Percentiles rank a stretch among this genome's conserved stretches.
phyloP scores from a whole-genome alignment of 306 rosid species.

The Acacia confusa region DNA sequence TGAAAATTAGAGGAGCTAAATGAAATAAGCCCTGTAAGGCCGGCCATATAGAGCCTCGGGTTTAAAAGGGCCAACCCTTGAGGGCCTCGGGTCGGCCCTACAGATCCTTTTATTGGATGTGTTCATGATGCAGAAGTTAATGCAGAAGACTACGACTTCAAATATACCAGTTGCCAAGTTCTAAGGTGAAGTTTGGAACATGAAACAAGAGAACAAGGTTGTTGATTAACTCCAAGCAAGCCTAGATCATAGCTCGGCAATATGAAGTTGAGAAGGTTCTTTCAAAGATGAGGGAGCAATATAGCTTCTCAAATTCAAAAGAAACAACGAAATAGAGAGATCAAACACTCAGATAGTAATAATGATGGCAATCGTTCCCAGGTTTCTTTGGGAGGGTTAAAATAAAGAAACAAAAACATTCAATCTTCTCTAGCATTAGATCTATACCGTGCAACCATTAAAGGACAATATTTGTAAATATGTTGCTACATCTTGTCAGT shows the following conservation, averaged over 20 bases:
- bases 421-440: slow-evolving; percentile 70
- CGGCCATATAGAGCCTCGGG: no score
- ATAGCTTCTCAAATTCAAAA: slow-evolving; percentile 54
- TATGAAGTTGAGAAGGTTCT: slow-evolving; percentile 62
- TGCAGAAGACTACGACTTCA: slow-evolving; percentile 86
- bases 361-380: slow-evolving; percentile 39
- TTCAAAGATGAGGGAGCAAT: slow-evolving; percentile 64
- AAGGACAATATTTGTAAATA: slow-evolving; percentile 41
- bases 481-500: slow-evolving; percentile 4
- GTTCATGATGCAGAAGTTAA: no score
- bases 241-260: slow-evolving; percentile 61
- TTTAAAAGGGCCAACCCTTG: no score
- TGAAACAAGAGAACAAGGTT: slow-evolving; percentile 95
- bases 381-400: slow-evolving; percentile 66
- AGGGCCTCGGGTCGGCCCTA: no score
- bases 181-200: slow-evolving; percentile 92
- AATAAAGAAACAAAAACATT: slow-evolving; percentile 61
- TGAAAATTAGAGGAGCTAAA: no score
- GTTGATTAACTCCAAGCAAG: slow-evolving; percentile 83
- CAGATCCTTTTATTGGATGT: no score
- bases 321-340: slow-evolving; percentile 45
- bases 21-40: no score
- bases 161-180: slow-evolving; percentile 94
- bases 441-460: slow-evolving; percentile 51
- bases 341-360: slow-evolving; percentile 43